Evolutionary conservation across 1,284 basidiomycete genomes (phyloP), one percentile per base, ranked within the genome.

Genomic region (Cryptococcus jaspeensis): DNA sequence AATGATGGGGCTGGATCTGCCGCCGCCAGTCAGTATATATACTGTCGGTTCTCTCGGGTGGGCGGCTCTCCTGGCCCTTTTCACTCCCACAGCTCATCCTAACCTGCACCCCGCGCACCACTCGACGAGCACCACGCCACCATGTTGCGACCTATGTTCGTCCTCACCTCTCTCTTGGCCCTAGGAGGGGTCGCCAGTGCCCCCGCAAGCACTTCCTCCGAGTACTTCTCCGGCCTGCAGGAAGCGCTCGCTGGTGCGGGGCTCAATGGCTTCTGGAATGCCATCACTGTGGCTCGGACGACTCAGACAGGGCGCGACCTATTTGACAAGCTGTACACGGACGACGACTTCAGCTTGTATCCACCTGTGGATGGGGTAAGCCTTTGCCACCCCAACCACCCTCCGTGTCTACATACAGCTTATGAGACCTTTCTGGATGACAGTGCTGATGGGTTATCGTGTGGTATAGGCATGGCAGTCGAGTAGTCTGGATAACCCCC

Each of bases 381-480:
- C n/a, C n/a, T n/a, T n/a, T n/a, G n/a, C n/a, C n/a, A n/a, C n/a
- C n/a, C n/a, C n/a, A n/a, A n/a, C n/a, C n/a, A n/a, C n/a, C n/a
- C n/a, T n/a, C n/a, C n/a, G n/a, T n/a, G n/a, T n/a, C n/a, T n/a
- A n/a, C n/a, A n/a, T n/a, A n/a, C n/a, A n/a, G n/a, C n/a, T n/a
- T n/a, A n/a, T n/a, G n/a, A n/a, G n/a, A n/a, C n/a, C n/a, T n/a
- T 53, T 43, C 25, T 28, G 8, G 13, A 18, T 42, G 40, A 16
- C 40, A 22, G 3, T 37, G n/a, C 15, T 20, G 32, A 25, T 13
- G 42, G 42, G 15, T 15, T 44, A 22, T 15, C 13, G 12, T 23
- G 25, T 23, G 40, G 36, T 23, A n/a, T 46, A 69, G 67, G 67
- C 65, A 12, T 69, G 65, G 65, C 46, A 60, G 32, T 36, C 32